Percentiles rank a stretch among this genome's conserved stretches.
phyloP scores from a whole-genome alignment of 1,284 basidiomycete species.

The Mycena sp. region DNA sequence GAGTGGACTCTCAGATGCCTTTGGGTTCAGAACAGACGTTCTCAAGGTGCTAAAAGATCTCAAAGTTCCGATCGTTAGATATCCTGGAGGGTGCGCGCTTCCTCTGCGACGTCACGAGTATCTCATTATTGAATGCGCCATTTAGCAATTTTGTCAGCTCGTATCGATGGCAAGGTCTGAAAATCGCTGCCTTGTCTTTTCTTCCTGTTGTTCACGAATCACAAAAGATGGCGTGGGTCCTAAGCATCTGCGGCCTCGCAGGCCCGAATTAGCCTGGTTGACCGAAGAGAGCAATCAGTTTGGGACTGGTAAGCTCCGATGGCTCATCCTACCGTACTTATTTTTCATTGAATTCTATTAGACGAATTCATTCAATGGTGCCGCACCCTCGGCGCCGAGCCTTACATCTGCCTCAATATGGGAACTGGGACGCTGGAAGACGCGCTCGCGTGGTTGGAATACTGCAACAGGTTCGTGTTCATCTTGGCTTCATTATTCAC shows the following conservation, averaged over 20 bases:
- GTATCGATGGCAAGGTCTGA: constrained; percentile 68
- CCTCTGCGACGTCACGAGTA: too few relatives aligned
- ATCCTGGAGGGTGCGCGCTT: constrained; percentile 59
- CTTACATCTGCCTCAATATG: constrained; percentile 74
- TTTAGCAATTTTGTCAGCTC: constrained; percentile 63
- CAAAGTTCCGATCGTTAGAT: constrained; percentile 65
- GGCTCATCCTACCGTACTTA: too few relatives aligned
- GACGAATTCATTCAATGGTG: constrained; percentile 60
- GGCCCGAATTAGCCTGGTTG: constrained; percentile 74
- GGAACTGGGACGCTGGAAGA: constrained; percentile 71
- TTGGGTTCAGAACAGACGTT: constrained; percentile 68
- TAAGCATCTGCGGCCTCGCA: constrained; percentile 57
- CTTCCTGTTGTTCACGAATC: not conserved
- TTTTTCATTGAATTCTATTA: too few relatives aligned
- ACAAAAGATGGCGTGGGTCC: constrained; percentile 65
- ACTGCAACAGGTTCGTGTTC: constrained; percentile 66
- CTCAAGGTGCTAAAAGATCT: constrained; percentile 61
- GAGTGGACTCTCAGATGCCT: constrained; percentile 47
- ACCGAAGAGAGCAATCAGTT: constrained; percentile 72
- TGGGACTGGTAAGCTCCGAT: constrained; percentile 61
- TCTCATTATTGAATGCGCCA: not conserved
- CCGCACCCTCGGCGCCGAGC: constrained; percentile 59
- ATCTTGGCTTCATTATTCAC: not conserved
- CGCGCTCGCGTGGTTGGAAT: constrained; percentile 73
- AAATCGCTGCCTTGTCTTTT: not conserved